Evolutionary conservation across 345 rosid genomes (phyloP).

Genomic region (Eucalyptus sp.): DNA sequence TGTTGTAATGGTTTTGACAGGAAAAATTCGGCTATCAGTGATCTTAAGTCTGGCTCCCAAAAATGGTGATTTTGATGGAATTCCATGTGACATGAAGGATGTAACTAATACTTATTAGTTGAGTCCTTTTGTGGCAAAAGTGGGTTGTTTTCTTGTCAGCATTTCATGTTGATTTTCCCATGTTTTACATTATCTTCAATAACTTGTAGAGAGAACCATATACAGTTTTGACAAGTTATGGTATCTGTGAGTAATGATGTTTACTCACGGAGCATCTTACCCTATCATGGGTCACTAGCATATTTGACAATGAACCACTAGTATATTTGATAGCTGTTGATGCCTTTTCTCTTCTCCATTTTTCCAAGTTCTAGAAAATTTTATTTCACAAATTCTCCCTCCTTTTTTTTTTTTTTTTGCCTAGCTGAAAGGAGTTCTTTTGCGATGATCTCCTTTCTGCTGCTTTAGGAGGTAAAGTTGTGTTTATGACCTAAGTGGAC

Average conservation of each 20-base stretch:
- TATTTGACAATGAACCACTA: not conserved
- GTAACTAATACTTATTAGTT: conserved; percentile 51
- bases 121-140: conserved; percentile 68
- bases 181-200: not conserved
- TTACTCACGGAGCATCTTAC: not conserved
- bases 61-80: conserved; percentile 5
- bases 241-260: not conserved
- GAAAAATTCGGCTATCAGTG: conserved; percentile 40
- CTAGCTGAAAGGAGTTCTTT: not conserved
- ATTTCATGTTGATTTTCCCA: not conserved
- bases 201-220: not conserved
- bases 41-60: conserved; percentile 55
- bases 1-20: conserved; percentile 13
- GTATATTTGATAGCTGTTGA: not conserved
- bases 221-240: not conserved
- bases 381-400: not conserved
- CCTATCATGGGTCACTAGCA: not conserved
- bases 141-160: conserved; percentile 23
- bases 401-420: not conserved
- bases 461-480: not conserved
- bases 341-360: not conserved
- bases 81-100: conserved; percentile 36
- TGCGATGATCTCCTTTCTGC: not conserved
- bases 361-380: not conserved
- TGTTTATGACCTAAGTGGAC: not conserved